Conservation (phyloP, 192 early-diverging fungal genomes). For the Umbelopsis ramanniana region DNA sequence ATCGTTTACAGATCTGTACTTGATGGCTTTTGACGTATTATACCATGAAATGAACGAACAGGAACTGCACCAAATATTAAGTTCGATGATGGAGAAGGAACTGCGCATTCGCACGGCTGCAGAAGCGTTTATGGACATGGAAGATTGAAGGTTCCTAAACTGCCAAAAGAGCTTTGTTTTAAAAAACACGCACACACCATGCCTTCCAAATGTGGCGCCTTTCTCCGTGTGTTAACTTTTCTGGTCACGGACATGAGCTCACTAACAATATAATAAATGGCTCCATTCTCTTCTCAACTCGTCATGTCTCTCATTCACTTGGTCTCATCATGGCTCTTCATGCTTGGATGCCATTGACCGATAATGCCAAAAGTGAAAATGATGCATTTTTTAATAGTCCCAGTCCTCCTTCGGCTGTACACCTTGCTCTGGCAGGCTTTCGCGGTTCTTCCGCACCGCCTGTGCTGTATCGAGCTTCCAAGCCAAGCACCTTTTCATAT, state of each 20-base stretch:
- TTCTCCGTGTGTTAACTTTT: background rate
- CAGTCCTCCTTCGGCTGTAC: background rate
- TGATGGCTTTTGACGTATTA: conserved; percentile 54
- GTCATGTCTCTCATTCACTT: background rate
- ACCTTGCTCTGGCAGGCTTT: background rate
- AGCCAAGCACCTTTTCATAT: background rate
- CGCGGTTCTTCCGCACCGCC: conserved; percentile 1
- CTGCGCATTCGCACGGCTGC: conserved; percentile 50
- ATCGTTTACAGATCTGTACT: conserved; percentile 51
- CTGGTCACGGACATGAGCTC: background rate
- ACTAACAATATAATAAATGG: background rate
- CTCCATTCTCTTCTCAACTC: background rate
- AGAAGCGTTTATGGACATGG: conserved; percentile 33
- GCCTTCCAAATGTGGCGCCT: background rate
- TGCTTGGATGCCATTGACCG: conserved; percentile 12
- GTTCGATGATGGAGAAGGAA: conserved; percentile 71
- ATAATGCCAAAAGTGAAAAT: background rate
- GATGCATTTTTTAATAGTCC: background rate
- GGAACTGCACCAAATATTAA: conserved; percentile 56
- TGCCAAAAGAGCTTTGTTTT: background rate
- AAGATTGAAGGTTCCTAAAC: background rate
- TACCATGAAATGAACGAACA: conserved; percentile 43
- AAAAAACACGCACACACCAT: too few species aligned
- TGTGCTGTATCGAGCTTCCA: background rate
- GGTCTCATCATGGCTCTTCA: background rate